These are phyloP conservation scores for Ogataea parapolymorpha DNA, from an alignment of 805 yeast genomes.

Conservation along the genomic window DNA sequence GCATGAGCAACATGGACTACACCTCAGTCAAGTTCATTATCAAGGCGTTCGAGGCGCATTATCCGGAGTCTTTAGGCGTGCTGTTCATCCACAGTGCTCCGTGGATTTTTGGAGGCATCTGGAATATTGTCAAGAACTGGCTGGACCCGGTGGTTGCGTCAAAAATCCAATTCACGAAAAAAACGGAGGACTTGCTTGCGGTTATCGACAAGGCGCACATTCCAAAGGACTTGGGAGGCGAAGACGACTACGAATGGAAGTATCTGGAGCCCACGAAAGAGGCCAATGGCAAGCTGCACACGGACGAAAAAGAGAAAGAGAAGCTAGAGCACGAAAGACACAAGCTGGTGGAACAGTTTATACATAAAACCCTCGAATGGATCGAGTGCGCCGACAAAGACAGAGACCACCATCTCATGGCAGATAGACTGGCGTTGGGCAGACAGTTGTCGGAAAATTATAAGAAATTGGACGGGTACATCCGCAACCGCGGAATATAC, in stretches of 20 bases:
- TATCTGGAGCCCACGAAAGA: conserved; percentile 61
- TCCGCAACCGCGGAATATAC: conserved; percentile 73
- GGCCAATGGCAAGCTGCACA: conserved; percentile 48
- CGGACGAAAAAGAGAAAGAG: conserved; percentile 42
- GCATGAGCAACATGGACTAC: conserved; percentile 91
- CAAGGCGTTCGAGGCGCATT: conserved; percentile 89
- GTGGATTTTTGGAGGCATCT: conserved; percentile 92
- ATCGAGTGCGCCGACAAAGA: conserved; percentile 56
- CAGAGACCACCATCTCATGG: conserved; percentile 45
- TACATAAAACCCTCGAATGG: conserved; percentile 74
- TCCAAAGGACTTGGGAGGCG: conserved; percentile 76
- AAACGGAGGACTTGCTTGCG: conserved; percentile 60
- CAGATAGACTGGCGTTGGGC: conserved; percentile 53
- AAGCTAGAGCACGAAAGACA: conserved; percentile 50
- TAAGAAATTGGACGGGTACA: conserved; percentile 69
- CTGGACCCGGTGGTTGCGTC: conserved; percentile 94
- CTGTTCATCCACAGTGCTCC: conserved; percentile 91
- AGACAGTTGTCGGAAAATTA: conserved; percentile 59
- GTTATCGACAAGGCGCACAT: conserved; percentile 57
- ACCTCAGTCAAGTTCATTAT: conserved; percentile 86
- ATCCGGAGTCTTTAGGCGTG: conserved; percentile 88
- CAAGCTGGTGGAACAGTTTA: conserved; percentile 48
- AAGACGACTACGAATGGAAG: conserved; percentile 51
- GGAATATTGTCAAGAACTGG: conserved; percentile 93
- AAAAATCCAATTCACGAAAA: conserved; percentile 80